phyloP scores from a whole-genome alignment of 1,139 yeast genomes.

The Pichia sp. region DNA sequence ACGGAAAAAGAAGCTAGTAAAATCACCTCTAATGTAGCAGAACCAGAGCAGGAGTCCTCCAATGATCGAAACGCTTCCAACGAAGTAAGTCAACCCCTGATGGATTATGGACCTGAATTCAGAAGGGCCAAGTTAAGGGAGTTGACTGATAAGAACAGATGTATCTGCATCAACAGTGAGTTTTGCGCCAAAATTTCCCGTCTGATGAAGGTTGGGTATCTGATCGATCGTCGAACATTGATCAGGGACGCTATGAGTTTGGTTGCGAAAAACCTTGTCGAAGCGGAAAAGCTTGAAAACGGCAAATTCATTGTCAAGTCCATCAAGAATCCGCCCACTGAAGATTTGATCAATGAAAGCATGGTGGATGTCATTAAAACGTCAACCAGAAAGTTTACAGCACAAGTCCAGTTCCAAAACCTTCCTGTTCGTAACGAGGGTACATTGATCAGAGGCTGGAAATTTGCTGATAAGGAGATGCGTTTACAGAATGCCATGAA shows the following conservation, averaged over 20 bases:
- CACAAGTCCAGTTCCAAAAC: slow-evolving; percentile 12
- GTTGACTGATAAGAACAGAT: slow-evolving; percentile 40
- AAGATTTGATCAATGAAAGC: slow-evolving; percentile 13
- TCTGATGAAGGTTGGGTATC: slow-evolving; percentile 36
- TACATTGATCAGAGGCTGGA: slow-evolving; percentile 12
- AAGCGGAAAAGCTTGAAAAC: slow-evolving; percentile 6
- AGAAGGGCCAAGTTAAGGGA: slow-evolving; percentile 39
- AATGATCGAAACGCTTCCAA: background rate
- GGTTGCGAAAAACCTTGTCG: slow-evolving; percentile 28
- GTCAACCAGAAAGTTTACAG: slow-evolving; percentile 12
- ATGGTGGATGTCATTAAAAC: slow-evolving; percentile 4
- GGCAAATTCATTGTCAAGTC: slow-evolving; percentile 18
- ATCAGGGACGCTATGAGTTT: slow-evolving; percentile 39
- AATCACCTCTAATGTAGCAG: background rate
- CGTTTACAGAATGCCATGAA: slow-evolving; percentile 15
- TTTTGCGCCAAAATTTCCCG: slow-evolving; percentile 39
- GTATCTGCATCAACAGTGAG: slow-evolving; percentile 40
- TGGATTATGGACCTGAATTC: slow-evolving; percentile 31
- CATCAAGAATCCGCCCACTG: slow-evolving; percentile 19
- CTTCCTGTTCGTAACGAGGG: slow-evolving; percentile 12
- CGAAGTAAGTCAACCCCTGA: background rate
- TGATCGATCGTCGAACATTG: slow-evolving; percentile 47
- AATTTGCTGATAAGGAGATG: slow-evolving; percentile 15
- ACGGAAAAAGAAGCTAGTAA: too few relatives aligned
- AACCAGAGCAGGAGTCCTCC: background rate